phyloP scores from a whole-genome alignment of 225 moss, liverwort and hornwort genomes.

The Rhytidiadelphus loreus region DNA sequence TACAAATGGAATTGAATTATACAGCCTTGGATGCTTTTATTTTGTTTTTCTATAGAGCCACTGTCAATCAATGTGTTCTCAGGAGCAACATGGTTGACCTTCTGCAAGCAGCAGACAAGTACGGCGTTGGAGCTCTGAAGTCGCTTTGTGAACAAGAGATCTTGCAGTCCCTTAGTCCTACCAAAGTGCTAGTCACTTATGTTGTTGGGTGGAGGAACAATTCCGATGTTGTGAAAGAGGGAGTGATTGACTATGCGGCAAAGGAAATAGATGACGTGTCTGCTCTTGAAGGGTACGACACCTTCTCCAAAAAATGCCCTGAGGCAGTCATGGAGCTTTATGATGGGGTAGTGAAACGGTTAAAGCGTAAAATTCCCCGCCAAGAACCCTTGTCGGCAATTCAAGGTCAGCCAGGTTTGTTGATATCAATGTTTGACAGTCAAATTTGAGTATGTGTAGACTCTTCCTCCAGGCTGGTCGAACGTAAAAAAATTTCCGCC shows the following conservation, averaged over 20 bases:
- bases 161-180: slow-evolving; percentile 41
- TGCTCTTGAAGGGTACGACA: slow-evolving; percentile 59
- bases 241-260: slow-evolving; percentile 54
- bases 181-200: slow-evolving; percentile 58
- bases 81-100: slow-evolving; percentile 53
- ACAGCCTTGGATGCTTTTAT: slow-evolving; percentile 45
- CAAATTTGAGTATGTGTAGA: slow-evolving; percentile 1
- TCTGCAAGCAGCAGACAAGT: slow-evolving; percentile 59
- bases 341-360: slow-evolving; percentile 54
- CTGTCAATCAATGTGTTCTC: slow-evolving; percentile 27
- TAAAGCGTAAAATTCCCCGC: slow-evolving; percentile 47
- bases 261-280: slow-evolving; percentile 60
- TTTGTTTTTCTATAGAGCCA: slow-evolving; percentile 50
- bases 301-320: slow-evolving; percentile 57
- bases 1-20: slow-evolving; percentile 42
- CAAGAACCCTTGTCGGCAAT: slow-evolving; percentile 27
- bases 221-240: slow-evolving; percentile 52
- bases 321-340: slow-evolving; percentile 69
- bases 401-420: slow-evolving; percentile 38
- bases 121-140: slow-evolving; percentile 43
- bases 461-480: slow-evolving; percentile 1
- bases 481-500: not conserved
- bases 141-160: slow-evolving; percentile 54
- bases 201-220: slow-evolving; percentile 67
- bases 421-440: slow-evolving; percentile 28